Percentiles rank a stretch among this genome's conserved stretches.
phyloP scores from a whole-genome alignment of 1,139 yeast genomes.

The Sugiyamaella neomexicana region DNA sequence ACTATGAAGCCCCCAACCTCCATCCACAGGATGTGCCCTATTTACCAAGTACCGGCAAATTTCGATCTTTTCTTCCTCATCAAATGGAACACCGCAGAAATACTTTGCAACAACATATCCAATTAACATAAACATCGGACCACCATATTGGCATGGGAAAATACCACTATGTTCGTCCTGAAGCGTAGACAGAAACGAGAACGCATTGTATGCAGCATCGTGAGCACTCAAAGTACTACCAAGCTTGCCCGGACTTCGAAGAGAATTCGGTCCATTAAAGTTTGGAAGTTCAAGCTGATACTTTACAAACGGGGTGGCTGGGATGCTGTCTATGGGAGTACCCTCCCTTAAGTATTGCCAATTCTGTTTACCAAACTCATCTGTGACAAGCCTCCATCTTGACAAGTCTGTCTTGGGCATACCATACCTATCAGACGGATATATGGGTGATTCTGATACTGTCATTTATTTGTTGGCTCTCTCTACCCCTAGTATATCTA shows the following conservation, averaged over 20 bases:
- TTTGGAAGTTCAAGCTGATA: constrained; percentile 60
- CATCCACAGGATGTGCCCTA: constrained; percentile 94
- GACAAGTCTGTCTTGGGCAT: constrained; percentile 65
- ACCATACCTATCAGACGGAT: constrained; percentile 46
- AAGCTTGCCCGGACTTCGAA: constrained; percentile 25
- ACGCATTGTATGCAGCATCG: constrained; percentile 74
- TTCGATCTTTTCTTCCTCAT: constrained; percentile 65
- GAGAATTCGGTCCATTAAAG: constrained; percentile 30
- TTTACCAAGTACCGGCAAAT: constrained; percentile 82
- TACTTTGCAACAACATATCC: constrained; percentile 81
- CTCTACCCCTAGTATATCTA: background rate
- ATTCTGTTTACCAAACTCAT: constrained; percentile 70
- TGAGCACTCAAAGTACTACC: constrained; percentile 44
- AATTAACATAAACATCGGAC: constrained; percentile 96
- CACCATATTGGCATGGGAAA: constrained; percentile 91
- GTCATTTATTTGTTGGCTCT: background rate
- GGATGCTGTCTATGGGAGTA: constrained; percentile 35
- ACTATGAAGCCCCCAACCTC: constrained; percentile 98
- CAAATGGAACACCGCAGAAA: constrained; percentile 65
- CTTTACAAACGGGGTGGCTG: constrained; percentile 48
- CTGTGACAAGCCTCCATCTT: constrained; percentile 74
- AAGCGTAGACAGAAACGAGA: constrained; percentile 61
- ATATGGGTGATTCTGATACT: background rate
- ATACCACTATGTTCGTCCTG: constrained; percentile 78
- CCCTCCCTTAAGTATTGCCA: constrained; percentile 69